A percentile compares a stretch with the other conserved stretches of the same genome.
Evolutionary conservation across 805 yeast species (phyloP).

Genomic region (Priceomyces medius): DNA sequence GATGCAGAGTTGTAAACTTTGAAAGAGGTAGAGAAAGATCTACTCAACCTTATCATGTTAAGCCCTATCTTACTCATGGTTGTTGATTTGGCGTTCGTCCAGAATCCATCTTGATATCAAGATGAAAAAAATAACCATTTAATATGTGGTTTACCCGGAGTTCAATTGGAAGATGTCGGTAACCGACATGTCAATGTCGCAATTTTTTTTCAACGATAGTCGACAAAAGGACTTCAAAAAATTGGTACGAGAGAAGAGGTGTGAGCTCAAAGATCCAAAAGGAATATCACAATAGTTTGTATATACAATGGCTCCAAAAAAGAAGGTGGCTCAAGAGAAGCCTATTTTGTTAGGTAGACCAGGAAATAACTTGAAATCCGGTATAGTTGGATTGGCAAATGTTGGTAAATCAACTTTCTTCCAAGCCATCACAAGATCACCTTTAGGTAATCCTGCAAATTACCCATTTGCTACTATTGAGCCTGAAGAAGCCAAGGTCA

Average conservation of each 20-base stretch:
- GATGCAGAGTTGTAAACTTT: constrained; percentile 5
- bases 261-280: background rate
- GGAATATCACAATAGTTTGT: constrained; percentile 2
- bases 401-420: constrained; percentile 97
- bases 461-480: constrained; percentile 98
- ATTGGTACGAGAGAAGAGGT: background rate
- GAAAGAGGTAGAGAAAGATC: constrained; percentile 2
- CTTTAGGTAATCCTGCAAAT: constrained; percentile 94
- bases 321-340: constrained; percentile 60
- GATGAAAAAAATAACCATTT: no score
- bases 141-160: constrained; percentile 1
- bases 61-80: no score
- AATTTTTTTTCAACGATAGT: background rate
- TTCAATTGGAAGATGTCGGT: background rate
- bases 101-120: no score
- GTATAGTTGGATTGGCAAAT: constrained; percentile 93
- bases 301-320: constrained; percentile 69
- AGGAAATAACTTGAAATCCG: constrained; percentile 48
- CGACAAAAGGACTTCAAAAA: constrained; percentile 3
- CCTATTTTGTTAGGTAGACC: constrained; percentile 83
- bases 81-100: no score
- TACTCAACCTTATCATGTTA: background rate
- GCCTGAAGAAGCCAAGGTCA: constrained; percentile 96
- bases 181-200: constrained; percentile 6
- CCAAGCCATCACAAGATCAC: constrained; percentile 93